Percentiles rank a stretch among this genome's conserved stretches.
Evolutionary conservation across 2,329 filamentous ascomycete genomes (phyloP).

Genomic region (Venturia aucupariae): DNA sequence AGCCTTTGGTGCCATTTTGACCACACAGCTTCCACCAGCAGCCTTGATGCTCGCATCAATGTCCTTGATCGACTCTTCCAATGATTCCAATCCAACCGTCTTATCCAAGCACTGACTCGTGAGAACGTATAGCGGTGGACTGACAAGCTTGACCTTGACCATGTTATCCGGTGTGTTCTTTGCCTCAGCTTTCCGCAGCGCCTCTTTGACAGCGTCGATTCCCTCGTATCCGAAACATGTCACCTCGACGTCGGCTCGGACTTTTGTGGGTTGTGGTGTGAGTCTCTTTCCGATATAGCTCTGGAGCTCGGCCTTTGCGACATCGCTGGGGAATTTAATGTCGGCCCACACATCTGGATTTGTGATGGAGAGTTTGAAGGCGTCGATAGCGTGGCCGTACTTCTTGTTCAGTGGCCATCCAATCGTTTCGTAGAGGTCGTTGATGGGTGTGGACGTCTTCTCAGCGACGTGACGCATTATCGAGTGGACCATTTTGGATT

Average conservation of each 20-base stretch:
- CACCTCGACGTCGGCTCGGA: slow-evolving; percentile 94
- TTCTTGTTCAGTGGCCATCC: slow-evolving; percentile 97
- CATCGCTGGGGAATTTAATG: slow-evolving; percentile 75
- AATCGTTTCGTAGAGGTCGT: slow-evolving; percentile 87
- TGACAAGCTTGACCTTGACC: slow-evolving; percentile 98
- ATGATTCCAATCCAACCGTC: slow-evolving; percentile 66
- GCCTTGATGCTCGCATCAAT: slow-evolving; percentile 72
- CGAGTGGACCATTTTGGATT: slow-evolving; percentile 98
- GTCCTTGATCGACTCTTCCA: slow-evolving; percentile 84
- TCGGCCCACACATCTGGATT: slow-evolving; percentile 96
- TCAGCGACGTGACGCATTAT: slow-evolving; percentile 99
- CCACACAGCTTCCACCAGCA: slow-evolving; percentile 68
- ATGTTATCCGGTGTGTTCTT: slow-evolving; percentile 86
- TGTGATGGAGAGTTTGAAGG: slow-evolving; percentile 98
- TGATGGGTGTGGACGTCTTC: slow-evolving; percentile 90
- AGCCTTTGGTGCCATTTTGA: slow-evolving; percentile 99
- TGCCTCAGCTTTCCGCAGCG: slow-evolving; percentile 82
- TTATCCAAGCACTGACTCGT: slow-evolving; percentile 96
- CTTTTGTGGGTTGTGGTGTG: slow-evolving; percentile 97
- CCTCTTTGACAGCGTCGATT: slow-evolving; percentile 94
- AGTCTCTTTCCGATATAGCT: slow-evolving; percentile 95
- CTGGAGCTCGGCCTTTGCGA: slow-evolving; percentile 81
- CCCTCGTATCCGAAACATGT: slow-evolving; percentile 62
- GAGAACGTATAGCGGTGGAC: slow-evolving; percentile 89
- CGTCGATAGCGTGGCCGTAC: slow-evolving; percentile 92